Evolutionary conservation across 1,284 basidiomycete genomes (phyloP).

Genomic region (Cutaneotrichosporon cutaneum): DNA sequence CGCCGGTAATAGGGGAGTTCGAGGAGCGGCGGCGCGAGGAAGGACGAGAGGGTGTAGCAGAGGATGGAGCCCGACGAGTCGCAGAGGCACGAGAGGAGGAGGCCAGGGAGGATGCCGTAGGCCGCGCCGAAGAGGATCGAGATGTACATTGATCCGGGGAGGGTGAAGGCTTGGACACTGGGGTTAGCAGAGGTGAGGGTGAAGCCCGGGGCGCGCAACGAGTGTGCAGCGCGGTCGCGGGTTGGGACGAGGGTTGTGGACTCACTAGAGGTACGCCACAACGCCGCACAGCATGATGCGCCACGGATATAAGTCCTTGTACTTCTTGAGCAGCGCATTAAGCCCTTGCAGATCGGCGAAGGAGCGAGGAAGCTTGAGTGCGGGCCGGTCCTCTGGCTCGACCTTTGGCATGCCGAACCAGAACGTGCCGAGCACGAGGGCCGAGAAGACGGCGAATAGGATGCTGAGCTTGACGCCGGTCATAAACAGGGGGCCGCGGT

Average conservation of each 20-base stretch:
- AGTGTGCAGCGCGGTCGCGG: too few relatives aligned
- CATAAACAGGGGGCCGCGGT: constrained; percentile 63
- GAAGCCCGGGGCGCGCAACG: neutral
- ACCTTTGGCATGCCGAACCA: constrained; percentile 76
- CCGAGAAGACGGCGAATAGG: constrained; percentile 69
- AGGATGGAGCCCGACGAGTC: constrained; percentile 87
- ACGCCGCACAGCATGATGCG: constrained; percentile 79
- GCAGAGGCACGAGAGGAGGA: constrained; percentile 87
- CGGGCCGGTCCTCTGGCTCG: constrained; percentile 68
- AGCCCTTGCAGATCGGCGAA: constrained; percentile 78
- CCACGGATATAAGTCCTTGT: constrained; percentile 76
- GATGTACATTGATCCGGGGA: constrained; percentile 97
- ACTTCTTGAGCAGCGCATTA: constrained; percentile 80
- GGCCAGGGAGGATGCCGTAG: constrained; percentile 85
- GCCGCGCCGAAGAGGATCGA: constrained; percentile 94
- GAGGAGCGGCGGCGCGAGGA: constrained; percentile 84
- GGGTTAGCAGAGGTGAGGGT: constrained; percentile 3
- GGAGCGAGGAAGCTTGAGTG: constrained; percentile 75
- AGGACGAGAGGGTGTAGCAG: constrained; percentile 88
- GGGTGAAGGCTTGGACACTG: constrained; percentile 91
- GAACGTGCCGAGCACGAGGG: constrained; percentile 68
- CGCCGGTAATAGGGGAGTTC: constrained; percentile 72
- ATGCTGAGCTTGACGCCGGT: constrained; percentile 77
- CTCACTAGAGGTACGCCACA: constrained; percentile 85
- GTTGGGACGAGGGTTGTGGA: too few relatives aligned